Evolutionary conservation across 163 green algal species (phyloP).

Genomic region (Coccomyxa subellipsoidea): DNA sequence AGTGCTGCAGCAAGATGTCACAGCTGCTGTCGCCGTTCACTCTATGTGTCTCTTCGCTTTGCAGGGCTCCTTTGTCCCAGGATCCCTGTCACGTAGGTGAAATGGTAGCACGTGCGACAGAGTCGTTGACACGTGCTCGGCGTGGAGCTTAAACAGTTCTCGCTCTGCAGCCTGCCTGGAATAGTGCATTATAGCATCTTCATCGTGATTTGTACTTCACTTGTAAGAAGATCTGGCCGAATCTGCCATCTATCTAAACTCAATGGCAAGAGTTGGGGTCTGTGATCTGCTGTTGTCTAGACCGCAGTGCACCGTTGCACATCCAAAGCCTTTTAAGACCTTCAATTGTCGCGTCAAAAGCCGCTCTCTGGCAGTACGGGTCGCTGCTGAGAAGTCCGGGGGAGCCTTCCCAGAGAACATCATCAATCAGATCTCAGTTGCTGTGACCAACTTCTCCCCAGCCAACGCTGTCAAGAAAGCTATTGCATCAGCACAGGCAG

Average conservation of each 20-base stretch:
- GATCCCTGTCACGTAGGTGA: too few species aligned
- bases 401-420: background rate
- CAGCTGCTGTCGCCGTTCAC: background rate
- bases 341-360: background rate
- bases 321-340: background rate
- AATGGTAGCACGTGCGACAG: too few species aligned
- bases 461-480: slow-evolving; percentile 40
- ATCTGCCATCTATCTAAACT: background rate
- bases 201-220: too few species aligned
- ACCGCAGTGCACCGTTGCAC: background rate
- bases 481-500: slow-evolving; percentile 41
- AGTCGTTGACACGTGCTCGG: too few species aligned
- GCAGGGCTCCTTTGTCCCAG: too few species aligned
- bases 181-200: too few species aligned
- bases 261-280: background rate
- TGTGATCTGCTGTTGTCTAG: background rate
- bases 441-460: slow-evolving; percentile 20
- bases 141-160: too few species aligned
- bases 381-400: background rate
- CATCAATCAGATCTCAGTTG: slow-evolving; percentile 28
- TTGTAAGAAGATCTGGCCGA: too few species aligned
- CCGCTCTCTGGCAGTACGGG: background rate
- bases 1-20: background rate
- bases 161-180: too few species aligned
- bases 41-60: background rate